Evolutionary conservation across 805 yeast genomes (phyloP).

Genomic region (Sugiyamaella boreocaroliniensis): DNA sequence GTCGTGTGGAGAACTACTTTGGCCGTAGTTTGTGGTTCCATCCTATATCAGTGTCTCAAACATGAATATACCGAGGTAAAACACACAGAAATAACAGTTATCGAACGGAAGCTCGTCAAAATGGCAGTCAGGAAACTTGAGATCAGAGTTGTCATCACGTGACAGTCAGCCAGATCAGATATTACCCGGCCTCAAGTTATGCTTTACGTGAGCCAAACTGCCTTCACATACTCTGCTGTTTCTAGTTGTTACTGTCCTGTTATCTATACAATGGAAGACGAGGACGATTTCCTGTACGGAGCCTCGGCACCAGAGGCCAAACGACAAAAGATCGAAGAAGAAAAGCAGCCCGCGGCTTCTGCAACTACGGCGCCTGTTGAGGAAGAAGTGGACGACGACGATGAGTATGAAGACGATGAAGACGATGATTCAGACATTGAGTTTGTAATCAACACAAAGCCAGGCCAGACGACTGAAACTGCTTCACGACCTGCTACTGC

Average conservation of each 20-base stretch:
- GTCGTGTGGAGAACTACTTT: slow-evolving; percentile 50
- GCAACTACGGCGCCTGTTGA: slow-evolving; percentile 14
- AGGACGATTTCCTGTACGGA: slow-evolving; percentile 63
- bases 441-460: slow-evolving; percentile 57
- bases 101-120: no score
- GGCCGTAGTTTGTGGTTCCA: slow-evolving; percentile 25
- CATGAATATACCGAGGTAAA: neutral
- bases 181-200: no score
- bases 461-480: slow-evolving; percentile 28
- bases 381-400: slow-evolving; percentile 22
- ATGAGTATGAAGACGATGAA: slow-evolving; percentile 42
- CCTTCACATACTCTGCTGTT: no score
- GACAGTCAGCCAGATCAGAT: no score
- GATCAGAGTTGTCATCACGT: no score
- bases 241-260: no score
- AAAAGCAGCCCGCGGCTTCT: slow-evolving; percentile 9
- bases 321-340: slow-evolving; percentile 23
- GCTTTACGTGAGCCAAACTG: no score
- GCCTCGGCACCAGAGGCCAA: slow-evolving; percentile 39
- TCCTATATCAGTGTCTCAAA: neutral
- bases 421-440: slow-evolving; percentile 66
- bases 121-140: no score
- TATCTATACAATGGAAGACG: slow-evolving; percentile 59
- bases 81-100: no score
- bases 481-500: slow-evolving; percentile 21